Conservation (phyloP, 495 filamentous ascomycete species). For the Tuber aestivum region DNA sequence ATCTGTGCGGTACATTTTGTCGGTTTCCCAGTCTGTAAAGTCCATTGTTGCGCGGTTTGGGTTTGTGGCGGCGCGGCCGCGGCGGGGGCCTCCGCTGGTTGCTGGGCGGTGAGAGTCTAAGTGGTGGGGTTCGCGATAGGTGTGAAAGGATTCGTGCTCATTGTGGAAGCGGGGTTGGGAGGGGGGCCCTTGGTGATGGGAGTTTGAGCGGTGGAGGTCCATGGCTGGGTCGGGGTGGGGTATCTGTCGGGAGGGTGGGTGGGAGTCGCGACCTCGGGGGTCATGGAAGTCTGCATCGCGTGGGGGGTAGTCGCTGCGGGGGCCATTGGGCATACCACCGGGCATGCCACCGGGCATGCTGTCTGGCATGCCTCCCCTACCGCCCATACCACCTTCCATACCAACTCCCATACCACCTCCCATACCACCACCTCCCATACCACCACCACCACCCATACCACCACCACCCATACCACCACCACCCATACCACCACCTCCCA, state of each 20-base stretch:
- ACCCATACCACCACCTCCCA: background rate
- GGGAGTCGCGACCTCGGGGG: background rate
- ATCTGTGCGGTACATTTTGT: constrained; percentile 33
- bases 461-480: background rate
- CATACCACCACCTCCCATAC: background rate
- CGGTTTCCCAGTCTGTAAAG: constrained; percentile 17
- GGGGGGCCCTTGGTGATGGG: background rate
- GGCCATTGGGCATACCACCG: background rate
- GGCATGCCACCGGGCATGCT: background rate
- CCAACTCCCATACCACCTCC: background rate
- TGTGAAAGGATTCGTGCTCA: background rate
- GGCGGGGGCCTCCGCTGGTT: background rate
- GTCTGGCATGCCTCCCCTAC: background rate
- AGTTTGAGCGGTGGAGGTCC: background rate
- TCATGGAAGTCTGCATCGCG: background rate
- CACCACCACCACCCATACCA: no score
- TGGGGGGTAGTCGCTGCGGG: background rate
- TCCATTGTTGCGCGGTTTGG: constrained; percentile 7
- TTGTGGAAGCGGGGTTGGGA: background rate
- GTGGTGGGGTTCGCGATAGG: background rate
- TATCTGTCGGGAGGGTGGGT: background rate
- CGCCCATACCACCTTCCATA: background rate
- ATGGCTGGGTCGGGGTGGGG: background rate
- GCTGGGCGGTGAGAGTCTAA: background rate
- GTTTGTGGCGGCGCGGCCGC: background rate